Percentiles rank a stretch among this genome's conserved stretches.
Conservation (phyloP, 768 basidiomycete species). For the Tricholoma sp. region DNA sequence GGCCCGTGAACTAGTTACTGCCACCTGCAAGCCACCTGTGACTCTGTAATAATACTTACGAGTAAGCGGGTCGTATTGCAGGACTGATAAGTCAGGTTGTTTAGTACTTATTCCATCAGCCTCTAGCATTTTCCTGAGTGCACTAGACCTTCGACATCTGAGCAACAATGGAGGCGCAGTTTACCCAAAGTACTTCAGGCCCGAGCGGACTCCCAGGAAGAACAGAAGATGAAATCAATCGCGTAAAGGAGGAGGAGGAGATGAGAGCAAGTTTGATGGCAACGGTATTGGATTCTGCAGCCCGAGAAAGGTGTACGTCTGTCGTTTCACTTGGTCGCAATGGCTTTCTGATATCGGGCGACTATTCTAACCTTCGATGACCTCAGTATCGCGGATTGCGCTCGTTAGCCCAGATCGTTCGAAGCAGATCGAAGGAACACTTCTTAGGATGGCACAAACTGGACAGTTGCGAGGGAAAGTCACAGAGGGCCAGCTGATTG, state of each 20-base stretch:
- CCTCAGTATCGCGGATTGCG: constrained; percentile 76
- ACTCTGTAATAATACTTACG: too few relatives aligned
- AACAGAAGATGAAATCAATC: constrained; percentile 48
- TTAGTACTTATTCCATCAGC: too few relatives aligned
- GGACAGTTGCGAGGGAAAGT: constrained; percentile 78
- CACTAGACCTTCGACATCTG: too few relatives aligned
- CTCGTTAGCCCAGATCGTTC: constrained; percentile 83
- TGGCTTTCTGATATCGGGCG: constrained; percentile 3
- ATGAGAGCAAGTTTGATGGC: constrained; percentile 73
- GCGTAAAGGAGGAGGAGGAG: constrained; percentile 61
- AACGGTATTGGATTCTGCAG: constrained; percentile 70
- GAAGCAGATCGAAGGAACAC: constrained; percentile 71
- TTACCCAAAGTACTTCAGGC: constrained; percentile 4
- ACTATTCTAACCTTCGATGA: background rate
- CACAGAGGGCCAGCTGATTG: constrained; percentile 77
- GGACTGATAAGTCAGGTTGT: too few relatives aligned
- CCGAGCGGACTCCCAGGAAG: constrained; percentile 2
- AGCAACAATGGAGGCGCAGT: constrained; percentile 8
- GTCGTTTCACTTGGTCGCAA: background rate
- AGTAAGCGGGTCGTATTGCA: too few relatives aligned
- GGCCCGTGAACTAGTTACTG: too few relatives aligned
- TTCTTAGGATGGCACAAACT: constrained; percentile 78
- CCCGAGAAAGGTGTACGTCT: constrained; percentile 73
- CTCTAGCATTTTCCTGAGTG: too few relatives aligned
- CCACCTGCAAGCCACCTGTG: too few relatives aligned